Evolutionary conservation across 2,329 filamentous ascomycete species (phyloP), one percentile per base, ranked within the genome.

Genomic region (Fusarium incarnatum): DNA sequence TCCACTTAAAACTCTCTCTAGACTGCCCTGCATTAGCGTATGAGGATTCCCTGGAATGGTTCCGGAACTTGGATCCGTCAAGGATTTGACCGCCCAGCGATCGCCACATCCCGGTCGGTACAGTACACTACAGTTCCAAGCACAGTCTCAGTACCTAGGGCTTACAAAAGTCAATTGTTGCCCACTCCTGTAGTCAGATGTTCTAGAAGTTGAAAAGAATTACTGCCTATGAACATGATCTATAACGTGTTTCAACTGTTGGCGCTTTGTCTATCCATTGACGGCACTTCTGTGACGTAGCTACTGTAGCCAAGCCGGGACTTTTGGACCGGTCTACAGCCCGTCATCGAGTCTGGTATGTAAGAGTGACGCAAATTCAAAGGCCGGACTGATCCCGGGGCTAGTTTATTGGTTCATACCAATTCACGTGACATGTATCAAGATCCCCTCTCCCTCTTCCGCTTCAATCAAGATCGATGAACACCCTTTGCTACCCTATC

Each of bases 11-110:
- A 27, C 10, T 46, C 41, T 9, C 42, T 61, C 30, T 46, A 20
- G 23, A 30, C 16, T 49, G 56, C 44, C 63, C 37, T 67, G 55
- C 55, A 55, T 66, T 66, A 66, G 63, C 48, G 62, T 5, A n/a
- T 23, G 6, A 34, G 47, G 16, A 11, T 18, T 11, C 34, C 34
- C 34, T 44, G 20, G 41, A 23, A 34, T n/a, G 5, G 13, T 5
- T n/a, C 40, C 40, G 18, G 37, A 54, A 34, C 34, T 53, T 44
- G 28, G 27, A 49, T 37, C 32, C 28, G 27, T 22, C 37, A 28
- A 13, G 6, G 46, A 30, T 30, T 30, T 13, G 28, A 30, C 28
- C 28, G 28, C 28, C 12, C 12, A 30, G 12, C 12, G 28, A 59
- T 64, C 52, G 60, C 45, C 52, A 64, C 61, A 59, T 59, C 18